A percentile compares a stretch with the other conserved stretches of the same genome.
phyloP scores from a whole-genome alignment of 1,284 basidiomycete species.

The Phenoliferia sp. region DNA sequence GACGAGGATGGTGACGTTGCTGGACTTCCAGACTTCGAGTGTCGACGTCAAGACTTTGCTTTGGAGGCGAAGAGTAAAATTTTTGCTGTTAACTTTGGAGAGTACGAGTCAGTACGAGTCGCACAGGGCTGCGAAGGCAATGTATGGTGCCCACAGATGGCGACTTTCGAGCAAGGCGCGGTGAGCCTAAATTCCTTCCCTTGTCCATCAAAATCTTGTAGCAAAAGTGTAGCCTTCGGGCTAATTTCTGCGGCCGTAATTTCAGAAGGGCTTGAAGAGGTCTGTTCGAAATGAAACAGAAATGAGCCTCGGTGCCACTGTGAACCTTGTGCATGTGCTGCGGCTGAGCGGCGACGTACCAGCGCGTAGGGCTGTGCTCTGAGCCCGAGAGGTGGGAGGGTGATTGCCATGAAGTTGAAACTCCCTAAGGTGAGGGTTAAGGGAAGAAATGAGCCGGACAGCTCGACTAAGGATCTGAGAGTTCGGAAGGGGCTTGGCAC shows the following conservation, averaged over 20 bases:
- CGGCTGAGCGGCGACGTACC: no score
- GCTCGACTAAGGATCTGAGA: no score
- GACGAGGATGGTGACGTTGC: background rate
- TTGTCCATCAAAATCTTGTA: background rate
- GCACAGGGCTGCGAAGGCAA: background rate
- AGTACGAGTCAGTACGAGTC: background rate
- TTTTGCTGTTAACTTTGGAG: background rate
- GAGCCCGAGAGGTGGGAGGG: no score
- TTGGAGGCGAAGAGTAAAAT: background rate
- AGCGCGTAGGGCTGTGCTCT: no score
- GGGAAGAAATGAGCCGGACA: no score
- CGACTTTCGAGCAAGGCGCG: background rate
- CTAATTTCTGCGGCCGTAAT: background rate
- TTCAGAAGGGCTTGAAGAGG: background rate
- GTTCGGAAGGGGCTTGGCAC: no score
- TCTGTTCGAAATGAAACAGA: no score
- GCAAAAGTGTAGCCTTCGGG: background rate
- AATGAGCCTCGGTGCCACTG: no score
- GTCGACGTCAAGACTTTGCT: background rate
- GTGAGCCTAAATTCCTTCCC: background rate
- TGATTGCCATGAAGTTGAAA: no score
- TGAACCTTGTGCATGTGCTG: no score
- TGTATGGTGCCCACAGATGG: background rate
- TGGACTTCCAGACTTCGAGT: background rate
- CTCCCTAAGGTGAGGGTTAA: no score